Evolutionary conservation across 148 eudicot species (phyloP).

Genomic region (Cornus controversa): DNA sequence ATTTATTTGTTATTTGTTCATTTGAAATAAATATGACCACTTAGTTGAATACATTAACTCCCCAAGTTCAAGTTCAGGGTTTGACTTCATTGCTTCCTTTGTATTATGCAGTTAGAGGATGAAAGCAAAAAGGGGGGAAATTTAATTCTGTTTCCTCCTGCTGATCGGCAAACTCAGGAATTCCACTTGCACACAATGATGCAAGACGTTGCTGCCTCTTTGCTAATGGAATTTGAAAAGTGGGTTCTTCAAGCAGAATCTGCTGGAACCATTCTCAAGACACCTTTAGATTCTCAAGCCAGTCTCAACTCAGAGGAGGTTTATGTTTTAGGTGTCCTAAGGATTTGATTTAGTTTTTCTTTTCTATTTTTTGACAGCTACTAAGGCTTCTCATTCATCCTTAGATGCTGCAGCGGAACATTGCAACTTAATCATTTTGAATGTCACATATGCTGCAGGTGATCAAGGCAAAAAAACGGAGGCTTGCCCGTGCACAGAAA

Average conservation of each 20-base stretch:
- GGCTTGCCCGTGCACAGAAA: constrained; percentile 96
- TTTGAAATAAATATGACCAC: no score
- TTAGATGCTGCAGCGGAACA: background rate
- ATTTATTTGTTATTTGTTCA: no score
- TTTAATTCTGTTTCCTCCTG: constrained; percentile 82
- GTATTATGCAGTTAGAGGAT: constrained; percentile 66
- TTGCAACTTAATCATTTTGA: background rate
- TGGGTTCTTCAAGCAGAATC: constrained; percentile 94
- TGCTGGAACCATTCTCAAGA: constrained; percentile 92
- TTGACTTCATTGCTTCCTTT: constrained; percentile 7
- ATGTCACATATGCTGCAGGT: constrained; percentile 48
- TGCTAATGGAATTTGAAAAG: constrained; percentile 94
- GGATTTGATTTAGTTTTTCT: constrained; percentile 27
- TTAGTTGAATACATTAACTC: no score
- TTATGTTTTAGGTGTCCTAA: constrained; percentile 85
- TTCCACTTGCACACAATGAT: constrained; percentile 92
- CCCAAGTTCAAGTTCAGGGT: background rate
- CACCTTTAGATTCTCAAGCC: constrained; percentile 98
- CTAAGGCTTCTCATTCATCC: no score
- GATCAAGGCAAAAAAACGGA: constrained; percentile 86
- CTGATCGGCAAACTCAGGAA: constrained; percentile 83
- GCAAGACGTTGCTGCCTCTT: constrained; percentile 96
- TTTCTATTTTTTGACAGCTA: background rate
- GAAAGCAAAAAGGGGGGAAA: constrained; percentile 59
- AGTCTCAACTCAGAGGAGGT: constrained; percentile 99